Conservation (phyloP, 257 asterid species). For the Solanum lycopersicoides region DNA sequence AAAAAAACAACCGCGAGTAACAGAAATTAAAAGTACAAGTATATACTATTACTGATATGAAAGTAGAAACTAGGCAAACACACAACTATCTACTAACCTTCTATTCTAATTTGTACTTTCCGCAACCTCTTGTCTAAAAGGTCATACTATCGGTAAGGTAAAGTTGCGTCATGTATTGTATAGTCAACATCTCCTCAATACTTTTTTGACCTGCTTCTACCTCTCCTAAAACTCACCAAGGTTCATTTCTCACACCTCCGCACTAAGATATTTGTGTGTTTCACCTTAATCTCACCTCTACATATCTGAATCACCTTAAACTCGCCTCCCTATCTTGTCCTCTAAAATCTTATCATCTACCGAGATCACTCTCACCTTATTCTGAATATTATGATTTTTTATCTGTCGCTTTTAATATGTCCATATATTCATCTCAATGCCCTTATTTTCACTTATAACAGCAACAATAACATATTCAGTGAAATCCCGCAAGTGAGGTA, state of each 20-base stretch:
- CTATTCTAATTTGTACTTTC: too few species aligned
- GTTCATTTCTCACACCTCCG: neutral
- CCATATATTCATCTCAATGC: too few species aligned
- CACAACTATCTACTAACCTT: neutral
- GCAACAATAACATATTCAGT: neutral
- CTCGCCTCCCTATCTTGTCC: neutral
- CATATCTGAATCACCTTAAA: neutral
- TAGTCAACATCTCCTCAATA: neutral
- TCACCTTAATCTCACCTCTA: neutral
- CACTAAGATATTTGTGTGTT: fast-evolving
- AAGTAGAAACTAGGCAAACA: neutral
- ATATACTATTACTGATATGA: neutral
- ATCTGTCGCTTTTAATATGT: too few species aligned
- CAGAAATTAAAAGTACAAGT: neutral
- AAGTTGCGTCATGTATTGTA: neutral
- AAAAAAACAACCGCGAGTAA: neutral
- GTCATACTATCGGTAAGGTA: neutral
- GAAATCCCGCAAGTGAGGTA: neutral
- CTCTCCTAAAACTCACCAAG: neutral
- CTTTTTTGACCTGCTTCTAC: neutral
- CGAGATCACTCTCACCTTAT: neutral
- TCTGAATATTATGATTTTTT: neutral
- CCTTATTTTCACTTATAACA: neutral
- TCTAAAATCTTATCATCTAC: neutral
- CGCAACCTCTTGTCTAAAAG: neutral